phyloP scores from a whole-genome alignment of 257 asterid species.

The Henckelia pumila region DNA sequence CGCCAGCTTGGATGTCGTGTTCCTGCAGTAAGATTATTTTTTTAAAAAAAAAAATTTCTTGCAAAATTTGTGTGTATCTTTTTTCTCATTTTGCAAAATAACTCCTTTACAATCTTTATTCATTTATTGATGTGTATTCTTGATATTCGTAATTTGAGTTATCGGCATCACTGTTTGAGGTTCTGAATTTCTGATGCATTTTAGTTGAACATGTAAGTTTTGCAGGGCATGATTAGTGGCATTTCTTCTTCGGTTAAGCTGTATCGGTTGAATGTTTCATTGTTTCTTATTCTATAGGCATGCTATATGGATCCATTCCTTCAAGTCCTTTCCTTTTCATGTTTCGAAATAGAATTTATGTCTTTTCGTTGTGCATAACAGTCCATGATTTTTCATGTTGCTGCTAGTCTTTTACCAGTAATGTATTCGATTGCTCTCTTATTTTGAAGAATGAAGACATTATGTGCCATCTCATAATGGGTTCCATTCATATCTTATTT shows the following conservation, averaged over 20 bases:
- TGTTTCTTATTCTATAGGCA: too few species aligned
- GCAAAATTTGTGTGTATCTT: not conserved
- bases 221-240: too few species aligned
- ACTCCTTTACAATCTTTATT: not conserved
- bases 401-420: constrained; percentile 1
- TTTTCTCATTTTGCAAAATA: not conserved
- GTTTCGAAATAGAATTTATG: not conserved
- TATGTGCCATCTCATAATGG: not conserved
- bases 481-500: not conserved
- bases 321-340: too few species aligned
- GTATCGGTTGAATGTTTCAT: too few species aligned
- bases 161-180: too few species aligned
- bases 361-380: constrained; percentile 1
- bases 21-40: constrained; percentile 43
- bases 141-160: too few species aligned
- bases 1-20: constrained; percentile 68
- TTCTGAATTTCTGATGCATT: too few species aligned
- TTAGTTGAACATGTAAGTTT: too few species aligned
- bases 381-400: constrained; percentile 11
- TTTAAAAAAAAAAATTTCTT: constrained; percentile 5
- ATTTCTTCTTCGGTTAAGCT: too few species aligned
- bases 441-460: not conserved
- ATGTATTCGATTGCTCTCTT: constrained; percentile 6
- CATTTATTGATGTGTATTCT: not conserved
- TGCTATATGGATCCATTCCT: too few species aligned